These are phyloP conservation scores for Eucalyptus paniculata DNA, from an alignment of 345 rosid genomes.

Conservation along the genomic window DNA sequence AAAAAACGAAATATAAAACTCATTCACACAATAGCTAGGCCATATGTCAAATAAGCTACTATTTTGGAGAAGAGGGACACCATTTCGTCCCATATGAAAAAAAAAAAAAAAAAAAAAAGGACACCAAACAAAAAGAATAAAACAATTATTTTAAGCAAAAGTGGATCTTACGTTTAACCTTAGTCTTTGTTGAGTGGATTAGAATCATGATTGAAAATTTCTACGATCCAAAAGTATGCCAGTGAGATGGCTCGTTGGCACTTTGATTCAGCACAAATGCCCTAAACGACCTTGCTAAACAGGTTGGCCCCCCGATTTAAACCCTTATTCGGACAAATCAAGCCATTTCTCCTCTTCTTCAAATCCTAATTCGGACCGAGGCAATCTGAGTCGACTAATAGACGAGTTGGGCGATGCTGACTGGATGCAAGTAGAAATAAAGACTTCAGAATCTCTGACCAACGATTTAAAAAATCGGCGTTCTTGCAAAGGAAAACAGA, in stretches of 20 bases:
- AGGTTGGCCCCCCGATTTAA: neutral
- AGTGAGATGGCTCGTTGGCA: neutral
- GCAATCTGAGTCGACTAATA: too few relatives aligned
- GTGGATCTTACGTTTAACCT: neutral
- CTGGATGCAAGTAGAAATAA: fast-evolving
- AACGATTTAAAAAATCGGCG: neutral
- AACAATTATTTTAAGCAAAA: neutral
- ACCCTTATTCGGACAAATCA: neutral
- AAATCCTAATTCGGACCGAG: neutral
- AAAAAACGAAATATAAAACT: neutral
- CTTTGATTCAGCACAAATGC: neutral
- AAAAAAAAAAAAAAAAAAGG: too few relatives aligned
- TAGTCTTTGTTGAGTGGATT: neutral
- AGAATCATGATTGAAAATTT: neutral
- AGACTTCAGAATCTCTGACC: neutral
- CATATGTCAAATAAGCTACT: neutral
- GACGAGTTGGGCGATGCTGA: neutral
- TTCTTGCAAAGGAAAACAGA: neutral
- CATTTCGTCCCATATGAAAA: neutral
- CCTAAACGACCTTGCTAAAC: neutral
- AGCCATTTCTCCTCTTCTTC: neutral
- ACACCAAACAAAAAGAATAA: neutral
- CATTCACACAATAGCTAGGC: neutral
- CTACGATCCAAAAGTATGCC: neutral
- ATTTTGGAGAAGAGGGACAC: neutral